Evolutionary conservation across 768 basidiomycete species (phyloP).

Genomic region (Tricholoma matsutake): DNA sequence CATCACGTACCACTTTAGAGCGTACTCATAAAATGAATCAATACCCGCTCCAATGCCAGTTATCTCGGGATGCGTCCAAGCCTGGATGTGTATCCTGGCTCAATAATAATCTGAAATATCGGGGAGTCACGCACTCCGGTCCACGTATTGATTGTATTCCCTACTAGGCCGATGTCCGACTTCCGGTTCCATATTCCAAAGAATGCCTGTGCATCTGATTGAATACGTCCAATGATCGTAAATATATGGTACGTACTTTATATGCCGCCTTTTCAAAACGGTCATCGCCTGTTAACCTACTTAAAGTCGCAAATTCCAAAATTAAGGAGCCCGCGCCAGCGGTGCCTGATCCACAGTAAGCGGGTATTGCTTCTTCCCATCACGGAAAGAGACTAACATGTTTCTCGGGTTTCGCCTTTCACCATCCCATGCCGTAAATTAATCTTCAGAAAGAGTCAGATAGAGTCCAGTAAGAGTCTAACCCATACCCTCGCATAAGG

Average conservation of each 20-base stretch:
- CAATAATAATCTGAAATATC: background rate
- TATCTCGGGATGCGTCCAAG: conserved; percentile 74
- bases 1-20: conserved; percentile 87
- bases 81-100: conserved; percentile 32
- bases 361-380: background rate
- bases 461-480: conserved; percentile 1
- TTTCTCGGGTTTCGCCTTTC: conserved; percentile 75
- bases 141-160: conserved; percentile 83
- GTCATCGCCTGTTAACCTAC: conserved; percentile 85
- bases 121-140: conserved; percentile 59
- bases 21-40: conserved; percentile 95
- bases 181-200: conserved; percentile 92
- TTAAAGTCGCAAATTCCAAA: conserved; percentile 91
- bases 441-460: conserved; percentile 43
- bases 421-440: conserved; percentile 80
- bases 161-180: conserved; percentile 80
- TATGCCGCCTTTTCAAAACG: conserved; percentile 88
- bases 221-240: background rate
- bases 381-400: conserved; percentile 58
- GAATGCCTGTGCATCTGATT: conserved; percentile 51
- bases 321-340: conserved; percentile 93
- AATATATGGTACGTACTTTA: conserved; percentile 33
- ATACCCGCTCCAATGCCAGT: conserved; percentile 91
- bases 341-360: conserved; percentile 50
- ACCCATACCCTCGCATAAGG: conserved; percentile 80